These are phyloP conservation scores for Verticillium nonalfalfae DNA, from an alignment of 2,329 filamentous ascomycete genomes.

Conservation along the genomic window DNA sequence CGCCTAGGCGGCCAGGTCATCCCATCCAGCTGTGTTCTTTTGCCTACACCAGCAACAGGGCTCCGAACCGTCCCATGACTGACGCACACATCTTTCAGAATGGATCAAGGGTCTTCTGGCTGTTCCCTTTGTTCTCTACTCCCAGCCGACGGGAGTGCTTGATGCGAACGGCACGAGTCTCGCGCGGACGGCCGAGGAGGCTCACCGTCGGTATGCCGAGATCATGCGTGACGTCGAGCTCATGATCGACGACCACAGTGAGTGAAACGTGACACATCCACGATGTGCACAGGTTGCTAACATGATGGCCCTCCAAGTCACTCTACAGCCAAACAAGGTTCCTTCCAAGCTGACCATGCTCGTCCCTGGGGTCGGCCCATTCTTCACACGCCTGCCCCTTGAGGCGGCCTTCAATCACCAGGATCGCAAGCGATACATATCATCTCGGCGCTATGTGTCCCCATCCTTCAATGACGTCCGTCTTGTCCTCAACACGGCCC, in stretches of 20 bases:
- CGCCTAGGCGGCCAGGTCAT: background rate
- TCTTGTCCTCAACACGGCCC: slow-evolving; percentile 87
- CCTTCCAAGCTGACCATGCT: slow-evolving; percentile 89
- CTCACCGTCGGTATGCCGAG: slow-evolving; percentile 85
- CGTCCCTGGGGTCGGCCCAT: slow-evolving; percentile 84
- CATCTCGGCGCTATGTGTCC: slow-evolving; percentile 83
- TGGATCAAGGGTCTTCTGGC: slow-evolving; percentile 96
- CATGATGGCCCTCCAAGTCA: slow-evolving; percentile 41
- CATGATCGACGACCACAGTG: slow-evolving; percentile 89
- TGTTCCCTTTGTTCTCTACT: slow-evolving; percentile 93
- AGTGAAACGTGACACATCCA: slow-evolving; percentile 11
- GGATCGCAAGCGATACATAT: slow-evolving; percentile 80
- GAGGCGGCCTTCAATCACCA: slow-evolving; percentile 90
- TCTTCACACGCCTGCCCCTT: slow-evolving; percentile 83
- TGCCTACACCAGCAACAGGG: too few relatives aligned
- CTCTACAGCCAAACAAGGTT: slow-evolving; percentile 61
- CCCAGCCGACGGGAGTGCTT: slow-evolving; percentile 84
- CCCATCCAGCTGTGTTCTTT: too few relatives aligned
- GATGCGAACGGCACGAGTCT: slow-evolving; percentile 61
- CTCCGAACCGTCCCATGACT: background rate
- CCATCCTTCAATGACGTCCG: slow-evolving; percentile 97
- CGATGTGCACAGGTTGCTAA: background rate
- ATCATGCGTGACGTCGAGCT: slow-evolving; percentile 91
- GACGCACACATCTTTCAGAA: slow-evolving; percentile 42
- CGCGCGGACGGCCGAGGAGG: slow-evolving; percentile 67